Percentiles rank a stretch among this genome's conserved stretches.
phyloP scores from a whole-genome alignment of 2,329 filamentous ascomycete genomes.

The Pseudocercospora fijiensis region DNA sequence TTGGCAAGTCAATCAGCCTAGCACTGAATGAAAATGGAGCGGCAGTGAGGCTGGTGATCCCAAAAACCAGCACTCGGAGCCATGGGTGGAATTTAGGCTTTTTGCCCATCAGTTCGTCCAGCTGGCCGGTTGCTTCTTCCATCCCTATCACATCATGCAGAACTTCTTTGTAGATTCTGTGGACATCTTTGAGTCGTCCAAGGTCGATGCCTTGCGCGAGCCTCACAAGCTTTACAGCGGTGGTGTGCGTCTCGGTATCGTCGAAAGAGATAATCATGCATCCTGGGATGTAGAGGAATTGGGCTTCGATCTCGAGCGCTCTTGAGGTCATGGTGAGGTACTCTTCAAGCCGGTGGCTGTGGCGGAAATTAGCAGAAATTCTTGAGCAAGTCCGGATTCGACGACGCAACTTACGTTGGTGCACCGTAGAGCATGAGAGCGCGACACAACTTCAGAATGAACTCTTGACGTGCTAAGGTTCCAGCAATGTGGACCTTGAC shows the following conservation, averaged over 20 bases:
- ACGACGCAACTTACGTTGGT: background rate
- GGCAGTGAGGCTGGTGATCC: slow-evolving; percentile 71
- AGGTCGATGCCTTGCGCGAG: slow-evolving; percentile 69
- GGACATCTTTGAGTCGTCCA: slow-evolving; percentile 70
- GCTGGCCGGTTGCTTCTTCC: slow-evolving; percentile 63
- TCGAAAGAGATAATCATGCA: slow-evolving; percentile 95
- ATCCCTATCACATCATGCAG: slow-evolving; percentile 70
- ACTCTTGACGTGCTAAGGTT: slow-evolving; percentile 76
- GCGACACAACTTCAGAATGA: slow-evolving; percentile 78
- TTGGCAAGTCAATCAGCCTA: slow-evolving; percentile 72
- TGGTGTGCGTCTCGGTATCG: slow-evolving; percentile 69
- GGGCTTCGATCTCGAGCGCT: slow-evolving; percentile 81
- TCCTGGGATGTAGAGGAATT: slow-evolving; percentile 85
- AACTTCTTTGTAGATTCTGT: slow-evolving; percentile 79
- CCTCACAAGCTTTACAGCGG: slow-evolving; percentile 73
- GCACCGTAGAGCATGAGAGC: slow-evolving; percentile 85
- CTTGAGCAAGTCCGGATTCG: too few species aligned
- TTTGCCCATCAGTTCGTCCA: slow-evolving; percentile 61
- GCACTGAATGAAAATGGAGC: slow-evolving; percentile 79
- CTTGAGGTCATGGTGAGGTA: slow-evolving; percentile 87
- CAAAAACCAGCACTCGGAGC: slow-evolving; percentile 64
- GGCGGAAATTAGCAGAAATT: background rate
- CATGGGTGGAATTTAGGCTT: slow-evolving; percentile 54
- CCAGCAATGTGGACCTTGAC: slow-evolving; percentile 63
- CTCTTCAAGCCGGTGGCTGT: slow-evolving; percentile 69